phyloP scores from a whole-genome alignment of 1,139 yeast species.

The Taphrina pruni region DNA sequence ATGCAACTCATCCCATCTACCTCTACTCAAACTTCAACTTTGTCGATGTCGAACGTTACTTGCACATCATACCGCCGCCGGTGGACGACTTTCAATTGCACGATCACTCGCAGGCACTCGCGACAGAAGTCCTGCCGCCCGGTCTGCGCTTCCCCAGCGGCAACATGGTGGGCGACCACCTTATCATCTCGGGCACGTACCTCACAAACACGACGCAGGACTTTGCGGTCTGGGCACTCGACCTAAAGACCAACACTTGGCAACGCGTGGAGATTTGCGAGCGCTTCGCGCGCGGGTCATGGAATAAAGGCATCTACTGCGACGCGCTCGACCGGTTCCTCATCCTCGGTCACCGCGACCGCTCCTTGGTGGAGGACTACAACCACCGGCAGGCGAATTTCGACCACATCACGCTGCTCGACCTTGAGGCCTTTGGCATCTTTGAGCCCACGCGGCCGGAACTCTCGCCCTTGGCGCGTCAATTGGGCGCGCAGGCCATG shows the following conservation, averaged over 20 bases:
- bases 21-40: constrained; percentile 45
- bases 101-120: constrained; percentile 29
- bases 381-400: constrained; percentile 43
- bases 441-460: constrained; percentile 17
- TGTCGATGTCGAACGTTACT: constrained; percentile 35
- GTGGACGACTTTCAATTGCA: not conserved
- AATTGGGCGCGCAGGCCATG: constrained; percentile 33
- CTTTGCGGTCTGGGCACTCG: constrained; percentile 41
- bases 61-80: constrained; percentile 21
- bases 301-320: constrained; percentile 41
- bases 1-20: constrained; percentile 35
- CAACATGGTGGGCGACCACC: constrained; percentile 44
- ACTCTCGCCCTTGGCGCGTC: constrained; percentile 29
- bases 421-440: constrained; percentile 43
- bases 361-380: constrained; percentile 43
- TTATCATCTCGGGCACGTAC: constrained; percentile 45
- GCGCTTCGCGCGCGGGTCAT: constrained; percentile 37
- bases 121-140: constrained; percentile 45
- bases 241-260: constrained; percentile 34
- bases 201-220: constrained; percentile 40
- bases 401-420: constrained; percentile 41
- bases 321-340: constrained; percentile 28
- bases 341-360: constrained; percentile 42
- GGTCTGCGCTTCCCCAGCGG: constrained; percentile 47
- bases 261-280: constrained; percentile 23